Evolutionary conservation across 2,329 filamentous ascomycete species (phyloP), one percentile per base, ranked within the genome.

Genomic region (Ascochyta rabiei): DNA sequence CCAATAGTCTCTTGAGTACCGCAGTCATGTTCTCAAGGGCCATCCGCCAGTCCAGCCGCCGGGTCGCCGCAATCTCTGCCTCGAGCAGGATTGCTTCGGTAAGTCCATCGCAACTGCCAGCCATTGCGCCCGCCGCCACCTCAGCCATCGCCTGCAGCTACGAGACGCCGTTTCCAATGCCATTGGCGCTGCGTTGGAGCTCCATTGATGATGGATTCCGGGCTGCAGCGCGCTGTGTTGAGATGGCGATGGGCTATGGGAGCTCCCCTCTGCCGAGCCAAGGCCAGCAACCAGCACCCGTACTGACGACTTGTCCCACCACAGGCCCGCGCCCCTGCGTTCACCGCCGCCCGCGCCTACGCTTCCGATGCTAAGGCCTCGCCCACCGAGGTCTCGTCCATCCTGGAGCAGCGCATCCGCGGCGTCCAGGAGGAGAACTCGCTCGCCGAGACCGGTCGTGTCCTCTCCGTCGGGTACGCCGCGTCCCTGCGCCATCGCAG

Each of bases 351-450:
- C 71, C 91, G 95, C 82, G 86, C 86, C 81, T 98, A 96, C 83
- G 93, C 91, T 78, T 83, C 88, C 81, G 93, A 96, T 76, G 89
- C 91, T 71, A 98, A 98, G 87, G 92, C 95, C 75, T 81, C 92
- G 59, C 95, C 95, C 73, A 99, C 93, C 75, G 95, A 99, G 86
- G 93, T 98, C 74, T 98, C 95, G 72, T 97, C 93, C 72, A 98
- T 99, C 81, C 90, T 99, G 78, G 95, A 98, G 86, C 93, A 98
- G 87, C 88, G 93, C 82, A 99, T 99, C 77, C 91, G 95, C 79
- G 95, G 95, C 85, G 91, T 98, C 71, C 90, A 96, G 82, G 95
- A 98, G 84, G 95, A 98, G 85, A 85, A 91, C 77, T 87, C 86
- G 79, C 90, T 99, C 74, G 92, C 95, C 80, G 95, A 99, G 89